phyloP scores from a whole-genome alignment of 2,329 filamentous ascomycete species.

The Colletotrichum tanaceti region DNA sequence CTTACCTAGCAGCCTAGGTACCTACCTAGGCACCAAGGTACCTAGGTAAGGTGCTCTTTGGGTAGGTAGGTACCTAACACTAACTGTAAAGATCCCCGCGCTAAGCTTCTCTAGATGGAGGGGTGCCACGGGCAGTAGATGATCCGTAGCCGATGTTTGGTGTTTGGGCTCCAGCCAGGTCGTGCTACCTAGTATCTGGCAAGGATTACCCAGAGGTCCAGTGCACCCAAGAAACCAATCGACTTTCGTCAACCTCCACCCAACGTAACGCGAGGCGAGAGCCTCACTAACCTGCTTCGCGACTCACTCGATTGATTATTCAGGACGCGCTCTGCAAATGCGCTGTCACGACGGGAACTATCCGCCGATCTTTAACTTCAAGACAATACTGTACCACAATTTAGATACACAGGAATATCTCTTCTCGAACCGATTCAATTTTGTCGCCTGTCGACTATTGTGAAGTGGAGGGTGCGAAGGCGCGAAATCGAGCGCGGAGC shows the following conservation, averaged over 20 bases:
- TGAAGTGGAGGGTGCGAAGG: constrained; percentile 33
- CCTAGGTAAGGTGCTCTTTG: not conserved
- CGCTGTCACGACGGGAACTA: constrained; percentile 4
- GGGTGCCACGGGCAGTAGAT: constrained; percentile 34
- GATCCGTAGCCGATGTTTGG: constrained; percentile 29
- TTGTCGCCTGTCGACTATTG: constrained; percentile 15
- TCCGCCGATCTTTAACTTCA: not conserved
- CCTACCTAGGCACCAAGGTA: too few species aligned
- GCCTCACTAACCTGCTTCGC: constrained; percentile 30
- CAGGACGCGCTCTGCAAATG: constrained; percentile 1
- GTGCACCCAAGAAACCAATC: constrained; percentile 7
- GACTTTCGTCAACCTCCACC: constrained; percentile 29
- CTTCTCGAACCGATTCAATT: constrained; percentile 26
- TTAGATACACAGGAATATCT: not conserved
- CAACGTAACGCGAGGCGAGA: constrained; percentile 34
- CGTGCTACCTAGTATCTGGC: constrained; percentile 16
- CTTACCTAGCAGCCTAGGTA: too few species aligned
- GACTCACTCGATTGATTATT: constrained; percentile 5
- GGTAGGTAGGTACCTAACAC: too few species aligned
- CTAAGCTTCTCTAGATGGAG: constrained; percentile 39
- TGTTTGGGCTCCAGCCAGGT: constrained; percentile 20
- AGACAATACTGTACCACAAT: not conserved
- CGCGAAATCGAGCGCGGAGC: constrained; percentile 20
- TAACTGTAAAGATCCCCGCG: constrained; percentile 33
- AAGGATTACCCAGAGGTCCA: constrained; percentile 36